A percentile compares a stretch with the other conserved stretches of the same genome.
phyloP scores from a whole-genome alignment of 192 early-diverging fungal genomes.

The Backusella australiensis region DNA sequence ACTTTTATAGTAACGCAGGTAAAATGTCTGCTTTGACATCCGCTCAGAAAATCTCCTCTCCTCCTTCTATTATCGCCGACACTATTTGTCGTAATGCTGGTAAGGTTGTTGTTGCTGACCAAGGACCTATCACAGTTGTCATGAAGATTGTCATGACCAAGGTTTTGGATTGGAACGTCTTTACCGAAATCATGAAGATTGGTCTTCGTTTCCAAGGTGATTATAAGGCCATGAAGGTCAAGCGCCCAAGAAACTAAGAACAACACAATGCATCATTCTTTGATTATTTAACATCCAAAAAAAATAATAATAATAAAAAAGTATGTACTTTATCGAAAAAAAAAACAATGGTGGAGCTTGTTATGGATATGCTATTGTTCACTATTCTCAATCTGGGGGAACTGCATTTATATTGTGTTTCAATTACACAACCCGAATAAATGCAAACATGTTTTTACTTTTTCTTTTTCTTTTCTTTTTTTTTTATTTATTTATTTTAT shows the following conservation, averaged over 20 bases:
- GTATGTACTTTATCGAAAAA: neutral
- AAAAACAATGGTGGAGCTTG: too few relatives aligned
- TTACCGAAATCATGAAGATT: conserved; percentile 52
- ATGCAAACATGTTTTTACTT: too few relatives aligned
- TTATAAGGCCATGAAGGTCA: conserved; percentile 48
- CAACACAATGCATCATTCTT: neutral
- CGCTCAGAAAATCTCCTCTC: conserved; percentile 41
- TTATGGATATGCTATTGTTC: too few relatives aligned
- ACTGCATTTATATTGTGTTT: too few relatives aligned
- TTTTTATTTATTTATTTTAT: too few relatives aligned
- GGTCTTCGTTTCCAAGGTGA: conserved; percentile 42
- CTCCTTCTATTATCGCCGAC: conserved; percentile 52
- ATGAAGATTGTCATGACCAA: conserved; percentile 48
- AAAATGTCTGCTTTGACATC: conserved; percentile 41
- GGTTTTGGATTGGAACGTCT: conserved; percentile 56
- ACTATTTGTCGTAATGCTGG: conserved; percentile 54
- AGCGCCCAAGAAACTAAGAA: conserved; percentile 13
- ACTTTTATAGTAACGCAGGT: conserved; percentile 54
- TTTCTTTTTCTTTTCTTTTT: too few relatives aligned
- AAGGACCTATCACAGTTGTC: conserved; percentile 42
- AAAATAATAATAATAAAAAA: neutral
- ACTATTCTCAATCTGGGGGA: too few relatives aligned
- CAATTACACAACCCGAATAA: too few relatives aligned
- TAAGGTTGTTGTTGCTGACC: conserved; percentile 49
- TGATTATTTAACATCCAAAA: neutral